Conservation (phyloP, 163 green algal species). For the Chloroidium sp. region DNA sequence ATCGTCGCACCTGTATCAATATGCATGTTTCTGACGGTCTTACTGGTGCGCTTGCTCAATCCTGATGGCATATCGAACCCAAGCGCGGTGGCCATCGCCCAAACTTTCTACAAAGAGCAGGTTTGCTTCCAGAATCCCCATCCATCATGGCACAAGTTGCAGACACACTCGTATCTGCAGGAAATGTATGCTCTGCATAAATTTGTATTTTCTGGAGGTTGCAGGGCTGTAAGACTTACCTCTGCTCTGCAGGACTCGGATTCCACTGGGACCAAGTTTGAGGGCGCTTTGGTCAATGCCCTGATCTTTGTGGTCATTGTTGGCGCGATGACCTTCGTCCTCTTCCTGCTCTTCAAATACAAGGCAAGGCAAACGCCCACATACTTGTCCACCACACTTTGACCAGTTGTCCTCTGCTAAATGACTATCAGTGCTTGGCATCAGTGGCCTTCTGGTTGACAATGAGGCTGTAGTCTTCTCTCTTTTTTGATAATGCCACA, state of each 20-base stretch:
- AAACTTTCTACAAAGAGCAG: conserved; percentile 67
- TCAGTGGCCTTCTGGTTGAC: too few species aligned
- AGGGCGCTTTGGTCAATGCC: conserved; percentile 83
- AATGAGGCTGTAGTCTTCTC: too few species aligned
- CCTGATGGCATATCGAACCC: conserved; percentile 45
- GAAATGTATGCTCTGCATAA: too few species aligned
- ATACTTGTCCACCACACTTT: too few species aligned
- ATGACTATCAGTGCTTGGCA: too few species aligned
- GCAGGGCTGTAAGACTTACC: too few species aligned
- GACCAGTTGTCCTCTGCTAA: too few species aligned
- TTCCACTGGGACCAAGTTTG: conserved; percentile 64
- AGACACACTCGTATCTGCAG: not conserved
- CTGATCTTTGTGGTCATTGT: conserved; percentile 85
- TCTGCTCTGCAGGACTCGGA: conserved; percentile 40
- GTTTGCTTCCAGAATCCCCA: conserved; percentile 48
- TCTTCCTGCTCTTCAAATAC: conserved; percentile 91
- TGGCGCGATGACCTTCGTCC: conserved; percentile 76
- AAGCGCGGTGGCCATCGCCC: conserved; percentile 57
- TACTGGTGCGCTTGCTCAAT: conserved; percentile 78
- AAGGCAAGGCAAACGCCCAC: conserved; percentile 32
- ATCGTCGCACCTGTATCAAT: conserved; percentile 83
- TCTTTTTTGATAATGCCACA: too few species aligned
- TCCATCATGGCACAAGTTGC: conserved; percentile 63
- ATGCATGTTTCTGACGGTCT: conserved; percentile 87
- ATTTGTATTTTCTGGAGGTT: too few species aligned